Evolutionary conservation across 2,329 filamentous ascomycete genomes (phyloP), one percentile per base, ranked within the genome.

Genomic region (Clonostachys rosea): DNA sequence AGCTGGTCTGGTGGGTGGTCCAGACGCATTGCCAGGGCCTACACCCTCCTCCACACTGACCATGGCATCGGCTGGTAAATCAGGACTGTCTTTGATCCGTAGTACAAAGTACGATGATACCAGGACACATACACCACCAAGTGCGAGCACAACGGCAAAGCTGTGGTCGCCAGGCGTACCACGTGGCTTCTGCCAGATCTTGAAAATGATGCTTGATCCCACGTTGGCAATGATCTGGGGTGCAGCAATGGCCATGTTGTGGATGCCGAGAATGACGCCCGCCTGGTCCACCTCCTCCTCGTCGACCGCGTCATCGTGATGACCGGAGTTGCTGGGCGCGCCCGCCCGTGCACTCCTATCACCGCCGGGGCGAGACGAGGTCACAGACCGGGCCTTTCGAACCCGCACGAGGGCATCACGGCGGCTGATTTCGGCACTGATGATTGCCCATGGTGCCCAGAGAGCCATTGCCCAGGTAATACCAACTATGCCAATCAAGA

Each of bases 361-460:
- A 30, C 24, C 24, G 8, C 9, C 24, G 24, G 24, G 24, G 24
- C 24, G 24, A 30, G 24, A 30, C 24, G 24, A 30, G 53, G 49
- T 54, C 50, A 43, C 54, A 43, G 48, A 50, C 39, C 59, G 59
- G 9, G 59, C 54, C 51, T 60, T 65, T 45, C 56, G 59, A 4
- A 70, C 65, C 18, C 76, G 74, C 20, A 73, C 62, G 16, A 68
- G 53, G 39, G 86, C 83, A 60, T 96, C 89, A 6, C 90, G 84
- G 50, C 85, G 87, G 50, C 87, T 88, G 52, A 97, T 91, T 65
- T 97, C 92, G 6, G 89, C 89, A 42, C 89, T 91, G 62, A 97
- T 96, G 56, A 97, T 87, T 37, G 92, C 91, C 71, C 92, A 97
- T 0, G 92, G 92, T 1, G 91, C 92, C 92, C 92, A 97, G 24